Base-by-base conservation (phyloP, 1,139 yeast genomes). In the Candida sojae region DNA sequence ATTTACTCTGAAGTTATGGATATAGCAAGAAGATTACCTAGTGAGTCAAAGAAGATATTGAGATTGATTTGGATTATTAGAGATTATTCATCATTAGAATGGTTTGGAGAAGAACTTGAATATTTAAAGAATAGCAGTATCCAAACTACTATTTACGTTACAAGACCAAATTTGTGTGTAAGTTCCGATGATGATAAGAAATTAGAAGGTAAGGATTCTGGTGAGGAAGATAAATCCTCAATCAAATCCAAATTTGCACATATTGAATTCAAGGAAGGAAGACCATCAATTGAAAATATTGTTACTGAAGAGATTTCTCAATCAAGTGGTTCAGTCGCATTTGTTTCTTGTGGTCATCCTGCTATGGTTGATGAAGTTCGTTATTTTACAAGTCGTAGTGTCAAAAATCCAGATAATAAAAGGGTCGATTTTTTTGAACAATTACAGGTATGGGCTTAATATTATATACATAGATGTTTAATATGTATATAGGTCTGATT, bases 271-370 rank as follows among this genome's bases (percentile, higher is more conserved):
- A 57, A 52, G 43, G 66, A 63, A 37, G 73, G 72, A 3, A 64
- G 78, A 51, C 78, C 78, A 1, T 44, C 51, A 21, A 58, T 72
- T 50, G 61, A 61, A 6, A 57, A 52, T 1, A 41, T 70, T 12
- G 68, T 73, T 2, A 48, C 52, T 17, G 44, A 54, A 10, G 73
- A 71, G 49, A 54, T 69, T 10, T 54, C 54, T 5, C 68, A 66
- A 39, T 61, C 71, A 5, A 43, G 48, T 3, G 74, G 72, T 3
- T 67, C 77, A 1, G 60, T 70, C 36, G 79, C 79, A 0, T 71
- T 80, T 46, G 66, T 77, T 2, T 61, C 79, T 4, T 81, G 86
- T 66, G 85, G 86, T 2, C 82, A 80, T 48, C 77, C 82, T 11
- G 49, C 57, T 6, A 71, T 80, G 79, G 82, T 79, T 48, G 86